These are phyloP conservation scores for Pseudomonodictys pantanalensis DNA, from an alignment of 495 filamentous ascomycete species.

Conservation along the genomic window DNA sequence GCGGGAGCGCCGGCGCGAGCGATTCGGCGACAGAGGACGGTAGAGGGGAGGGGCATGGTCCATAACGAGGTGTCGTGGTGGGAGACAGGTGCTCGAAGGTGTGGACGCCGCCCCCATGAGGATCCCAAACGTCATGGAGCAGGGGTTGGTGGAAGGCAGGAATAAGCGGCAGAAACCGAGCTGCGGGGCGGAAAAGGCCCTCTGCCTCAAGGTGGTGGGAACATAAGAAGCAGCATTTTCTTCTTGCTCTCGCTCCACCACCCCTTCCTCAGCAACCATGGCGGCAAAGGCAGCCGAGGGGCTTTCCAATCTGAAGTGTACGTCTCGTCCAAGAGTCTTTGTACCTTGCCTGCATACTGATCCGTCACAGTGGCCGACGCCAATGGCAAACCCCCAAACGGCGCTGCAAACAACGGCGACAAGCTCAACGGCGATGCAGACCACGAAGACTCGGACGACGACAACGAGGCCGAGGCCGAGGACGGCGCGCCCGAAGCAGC, in stretches of 20 bases:
- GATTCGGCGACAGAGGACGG: not conserved
- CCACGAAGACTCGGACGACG: conserved; percentile 44
- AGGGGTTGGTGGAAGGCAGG: not conserved
- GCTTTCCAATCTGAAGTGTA: conserved; percentile 31
- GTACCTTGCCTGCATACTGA: conserved; percentile 1
- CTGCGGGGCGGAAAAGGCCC: too few relatives aligned
- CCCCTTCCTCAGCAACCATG: conserved; percentile 21
- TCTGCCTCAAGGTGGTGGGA: too few relatives aligned
- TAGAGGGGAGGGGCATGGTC: not conserved
- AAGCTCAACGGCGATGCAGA: conserved; percentile 35
- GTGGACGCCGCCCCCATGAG: not conserved
- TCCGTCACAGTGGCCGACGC: conserved; percentile 22
- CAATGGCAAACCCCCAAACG: conserved; percentile 24
- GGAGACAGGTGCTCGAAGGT: not conserved
- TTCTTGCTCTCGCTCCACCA: not conserved
- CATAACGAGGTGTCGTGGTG: not conserved
- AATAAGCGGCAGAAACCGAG: not conserved
- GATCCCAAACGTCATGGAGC: conserved; percentile 3
- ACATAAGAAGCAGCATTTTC: not conserved
- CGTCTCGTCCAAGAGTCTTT: not conserved
- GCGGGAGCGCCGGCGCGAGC: not conserved
- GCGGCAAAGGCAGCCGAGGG: conserved; percentile 31
- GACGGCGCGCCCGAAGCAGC: conserved; percentile 35
- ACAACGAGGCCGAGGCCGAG: conserved; percentile 40
- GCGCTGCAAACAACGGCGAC: conserved; percentile 22